These are phyloP conservation scores for Anthostomella pinea DNA, from an alignment of 2,329 filamentous ascomycete genomes.

Conservation along the genomic window DNA sequence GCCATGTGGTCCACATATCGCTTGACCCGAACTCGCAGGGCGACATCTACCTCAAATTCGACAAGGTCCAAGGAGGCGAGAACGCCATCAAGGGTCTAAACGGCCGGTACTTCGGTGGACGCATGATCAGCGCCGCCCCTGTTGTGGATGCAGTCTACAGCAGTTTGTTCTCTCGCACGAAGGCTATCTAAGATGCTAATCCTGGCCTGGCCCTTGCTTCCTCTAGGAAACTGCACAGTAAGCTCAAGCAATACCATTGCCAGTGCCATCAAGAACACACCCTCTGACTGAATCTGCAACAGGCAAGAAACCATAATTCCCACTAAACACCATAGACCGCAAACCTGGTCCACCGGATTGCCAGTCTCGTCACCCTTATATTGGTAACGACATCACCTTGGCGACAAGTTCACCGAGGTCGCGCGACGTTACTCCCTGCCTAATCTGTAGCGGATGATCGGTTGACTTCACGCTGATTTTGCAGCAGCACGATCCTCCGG, in stretches of 20 bases:
- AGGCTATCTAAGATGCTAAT: conserved; percentile 71
- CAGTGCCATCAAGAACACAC: conserved; percentile 1
- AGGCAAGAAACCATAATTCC: no score
- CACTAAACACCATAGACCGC: conserved; percentile 6
- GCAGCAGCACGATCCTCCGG: conserved; percentile 21
- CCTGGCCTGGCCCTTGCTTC: conserved; percentile 40
- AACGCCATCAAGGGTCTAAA: conserved; percentile 98
- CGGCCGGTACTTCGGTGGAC: conserved; percentile 90
- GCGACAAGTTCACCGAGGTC: conserved; percentile 18
- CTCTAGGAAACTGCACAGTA: conserved; percentile 45
- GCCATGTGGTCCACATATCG: conserved; percentile 94
- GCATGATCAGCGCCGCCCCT: conserved; percentile 89
- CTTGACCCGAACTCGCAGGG: conserved; percentile 91
- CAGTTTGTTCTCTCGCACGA: conserved; percentile 86
- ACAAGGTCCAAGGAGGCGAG: conserved; percentile 89
- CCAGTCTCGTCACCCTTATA: conserved; percentile 5
- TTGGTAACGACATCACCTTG: conserved; percentile 22
- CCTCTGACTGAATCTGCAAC: no score
- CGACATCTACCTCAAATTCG: conserved; percentile 98
- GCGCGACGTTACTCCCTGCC: conserved; percentile 18
- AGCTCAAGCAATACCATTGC: conserved; percentile 4
- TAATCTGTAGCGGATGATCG: conserved; percentile 19
- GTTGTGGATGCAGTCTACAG: conserved; percentile 99
- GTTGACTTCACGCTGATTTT: conserved; percentile 30
- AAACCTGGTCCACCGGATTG: conserved; percentile 10